Conservation (phyloP, 2,329 filamentous ascomycete species). For the Pyricularia pennisetigena region DNA sequence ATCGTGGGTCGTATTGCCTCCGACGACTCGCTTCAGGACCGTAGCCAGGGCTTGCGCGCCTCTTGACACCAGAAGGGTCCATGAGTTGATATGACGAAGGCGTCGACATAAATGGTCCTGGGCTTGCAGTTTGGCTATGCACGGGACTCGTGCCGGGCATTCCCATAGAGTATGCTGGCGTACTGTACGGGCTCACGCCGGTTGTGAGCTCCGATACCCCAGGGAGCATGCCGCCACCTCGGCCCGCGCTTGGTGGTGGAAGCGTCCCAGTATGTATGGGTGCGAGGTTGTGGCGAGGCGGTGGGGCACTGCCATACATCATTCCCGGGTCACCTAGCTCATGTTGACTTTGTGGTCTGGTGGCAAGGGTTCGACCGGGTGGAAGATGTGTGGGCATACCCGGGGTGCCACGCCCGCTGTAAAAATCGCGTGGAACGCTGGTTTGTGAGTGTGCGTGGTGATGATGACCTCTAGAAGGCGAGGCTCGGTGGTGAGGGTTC, state of each 20-base stretch:
- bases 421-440: constrained; percentile 33
- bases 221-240: constrained; percentile 40
- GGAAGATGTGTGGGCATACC: constrained; percentile 8
- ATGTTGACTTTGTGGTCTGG: constrained; percentile 30
- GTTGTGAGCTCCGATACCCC: constrained; percentile 55
- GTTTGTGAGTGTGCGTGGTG: constrained; percentile 38
- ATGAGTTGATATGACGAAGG: constrained; percentile 25
- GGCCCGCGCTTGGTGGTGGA: constrained; percentile 18
- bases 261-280: constrained; percentile 34
- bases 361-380: constrained; percentile 12
- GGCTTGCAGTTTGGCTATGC: constrained; percentile 30
- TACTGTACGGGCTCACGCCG: constrained; percentile 50
- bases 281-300: constrained; percentile 32
- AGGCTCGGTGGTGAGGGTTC: constrained; percentile 23
- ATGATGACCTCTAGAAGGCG: constrained; percentile 24
- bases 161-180: constrained; percentile 41
- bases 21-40: constrained; percentile 34
- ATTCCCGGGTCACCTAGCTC: constrained; percentile 4
- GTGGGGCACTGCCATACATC: constrained; percentile 16
- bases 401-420: constrained; percentile 22
- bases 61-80: constrained; percentile 35
- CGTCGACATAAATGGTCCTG: constrained; percentile 26
- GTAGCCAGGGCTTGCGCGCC: constrained; percentile 40
- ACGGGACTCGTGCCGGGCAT: constrained; percentile 26
- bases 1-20: constrained; percentile 23